Evolutionary conservation across 2,329 filamentous ascomycete genomes (phyloP).

Genomic region (Trichoderma afroharzianum): DNA sequence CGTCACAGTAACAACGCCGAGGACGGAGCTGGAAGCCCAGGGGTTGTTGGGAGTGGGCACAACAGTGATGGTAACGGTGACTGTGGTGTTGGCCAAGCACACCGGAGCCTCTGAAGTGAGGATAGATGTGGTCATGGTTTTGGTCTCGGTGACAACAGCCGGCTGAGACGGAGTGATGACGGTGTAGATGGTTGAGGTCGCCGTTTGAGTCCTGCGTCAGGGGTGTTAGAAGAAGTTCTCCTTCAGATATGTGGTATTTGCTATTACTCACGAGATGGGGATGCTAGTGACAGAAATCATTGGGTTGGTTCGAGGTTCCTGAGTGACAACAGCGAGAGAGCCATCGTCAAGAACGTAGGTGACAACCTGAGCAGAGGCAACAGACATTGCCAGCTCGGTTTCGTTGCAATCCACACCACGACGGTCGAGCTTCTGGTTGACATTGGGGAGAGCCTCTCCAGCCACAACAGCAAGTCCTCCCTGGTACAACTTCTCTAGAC

Average conservation of each 20-base stretch:
- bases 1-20: conserved; percentile 27
- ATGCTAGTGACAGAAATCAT: conserved; percentile 24
- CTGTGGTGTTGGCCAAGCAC: conserved; percentile 24
- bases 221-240: background rate
- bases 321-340: conserved; percentile 8
- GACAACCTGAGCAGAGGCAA: conserved; percentile 18
- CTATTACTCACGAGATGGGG: conserved; percentile 35
- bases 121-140: conserved; percentile 22
- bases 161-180: conserved; percentile 22
- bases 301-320: background rate
- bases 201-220: conserved; percentile 31
- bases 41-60: conserved; percentile 11
- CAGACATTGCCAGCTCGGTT: conserved; percentile 6
- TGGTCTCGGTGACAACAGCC: conserved; percentile 21
- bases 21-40: conserved; percentile 18
- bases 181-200: conserved; percentile 33
- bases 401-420: conserved; percentile 23
- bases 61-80: conserved; percentile 26
- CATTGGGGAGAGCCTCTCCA: conserved; percentile 17
- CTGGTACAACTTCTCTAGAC: conserved; percentile 6
- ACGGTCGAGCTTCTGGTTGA: conserved; percentile 23
- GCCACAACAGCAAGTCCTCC: background rate
- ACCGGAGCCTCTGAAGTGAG: conserved; percentile 6
- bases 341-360: conserved; percentile 15
- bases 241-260: background rate